Evolutionary conservation across 129 eudicot species (phyloP).

Genomic region (Lactuca saligna): DNA sequence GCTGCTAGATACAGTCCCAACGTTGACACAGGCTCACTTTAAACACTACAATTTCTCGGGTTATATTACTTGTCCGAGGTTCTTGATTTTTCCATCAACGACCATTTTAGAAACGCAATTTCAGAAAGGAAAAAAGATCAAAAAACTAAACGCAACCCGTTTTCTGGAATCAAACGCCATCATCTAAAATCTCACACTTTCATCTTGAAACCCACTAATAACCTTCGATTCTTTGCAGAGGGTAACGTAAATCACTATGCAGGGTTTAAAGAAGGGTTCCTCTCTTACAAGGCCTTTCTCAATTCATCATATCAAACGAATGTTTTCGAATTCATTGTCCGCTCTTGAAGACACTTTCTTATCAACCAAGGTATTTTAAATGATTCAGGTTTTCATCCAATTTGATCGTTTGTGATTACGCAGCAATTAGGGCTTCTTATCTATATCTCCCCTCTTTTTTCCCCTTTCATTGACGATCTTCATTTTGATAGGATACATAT

Average conservation of each 20-base stretch:
- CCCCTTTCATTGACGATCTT: not conserved
- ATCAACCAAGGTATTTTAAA: constrained; percentile 67
- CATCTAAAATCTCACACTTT: constrained; percentile 4
- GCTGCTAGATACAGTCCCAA: no score
- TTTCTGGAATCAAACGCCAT: not conserved
- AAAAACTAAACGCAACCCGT: not conserved
- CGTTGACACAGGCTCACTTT: no score
- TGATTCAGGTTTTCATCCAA: not conserved
- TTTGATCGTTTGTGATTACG: not conserved
- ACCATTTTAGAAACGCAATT: not conserved
- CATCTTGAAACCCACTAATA: not conserved
- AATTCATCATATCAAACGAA: constrained; percentile 55
- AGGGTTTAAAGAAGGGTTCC: constrained; percentile 59
- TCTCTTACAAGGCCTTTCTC: constrained; percentile 31
- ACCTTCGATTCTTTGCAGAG: not conserved
- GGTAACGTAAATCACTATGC: constrained; percentile 25
- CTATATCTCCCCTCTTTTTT: constrained; percentile 1
- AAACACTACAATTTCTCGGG: no score
- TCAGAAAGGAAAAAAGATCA: not conserved
- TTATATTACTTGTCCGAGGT: not conserved
- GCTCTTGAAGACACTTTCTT: constrained; percentile 80
- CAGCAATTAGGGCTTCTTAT: constrained; percentile 21
- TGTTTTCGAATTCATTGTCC: constrained; percentile 60
- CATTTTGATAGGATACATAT: constrained; percentile 71
- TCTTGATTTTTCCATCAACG: not conserved